Evolutionary conservation across 208 protist genomes (phyloP), one percentile per base, ranked within the genome.

Genomic region (Trypanosoma conorhini): DNA sequence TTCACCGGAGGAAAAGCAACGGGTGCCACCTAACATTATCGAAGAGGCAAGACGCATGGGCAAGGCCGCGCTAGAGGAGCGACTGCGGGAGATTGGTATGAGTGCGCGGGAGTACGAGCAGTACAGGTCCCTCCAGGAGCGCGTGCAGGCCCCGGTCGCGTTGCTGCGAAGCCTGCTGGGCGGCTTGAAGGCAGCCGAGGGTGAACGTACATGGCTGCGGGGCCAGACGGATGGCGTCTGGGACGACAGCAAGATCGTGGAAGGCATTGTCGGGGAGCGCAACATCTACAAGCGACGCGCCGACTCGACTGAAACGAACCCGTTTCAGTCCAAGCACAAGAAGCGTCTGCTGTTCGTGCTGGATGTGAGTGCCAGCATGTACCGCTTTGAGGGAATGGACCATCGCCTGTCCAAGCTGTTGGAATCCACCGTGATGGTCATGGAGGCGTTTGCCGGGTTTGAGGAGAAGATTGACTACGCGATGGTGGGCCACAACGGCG

Each of bases 291-390:
- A 96, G 64, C 85, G 91, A 9, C 88, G 96, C 59, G 89, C 76
- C 0, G 87, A 97, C 42, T 80, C 83, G 44, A 88, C 76, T 67
- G 87, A 98, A 26, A 82, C 70, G 17, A 86, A 82, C 42, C 83
- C 85, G 13, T 93, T 88, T n/a, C 61, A 76, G 51, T 70, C 72
- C 31, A 81, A 71, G 51, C 76, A 85, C 70, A 96, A 86, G 78
- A 98, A 97, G 71, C 83, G 87, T 35, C 72, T 97, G 8, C 70
- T 93, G 24, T 96, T 98, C 85, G 90, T 97, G 33, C 77, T 97
- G 57, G 96, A 98, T 73, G 85, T 96, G 44, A 93, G 85, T 54
- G 94, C 90, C 13, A 93, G 82, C 73, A 98, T 98, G 94, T 98
- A 97, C 79, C 86, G 94, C 54, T 98, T 98, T 86, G 96, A 98